Percentiles rank a stretch among this genome's conserved stretches.
Evolutionary conservation across 2,329 filamentous ascomycete species (phyloP).

Genomic region (Alternaria postmessia): DNA sequence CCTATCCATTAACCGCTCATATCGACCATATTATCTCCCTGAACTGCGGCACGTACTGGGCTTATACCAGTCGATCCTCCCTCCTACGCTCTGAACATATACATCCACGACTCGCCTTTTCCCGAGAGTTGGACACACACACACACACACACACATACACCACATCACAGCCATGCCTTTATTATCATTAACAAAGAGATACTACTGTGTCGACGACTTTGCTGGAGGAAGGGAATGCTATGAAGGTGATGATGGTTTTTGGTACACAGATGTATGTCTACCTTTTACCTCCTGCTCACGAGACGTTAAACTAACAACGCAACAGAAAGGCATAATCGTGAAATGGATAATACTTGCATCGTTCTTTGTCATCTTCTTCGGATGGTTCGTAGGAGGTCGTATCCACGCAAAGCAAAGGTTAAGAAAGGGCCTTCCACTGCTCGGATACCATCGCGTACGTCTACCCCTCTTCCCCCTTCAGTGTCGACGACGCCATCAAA

Average conservation of each 20-base stretch:
- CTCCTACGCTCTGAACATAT: neutral
- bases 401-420: constrained; percentile 74
- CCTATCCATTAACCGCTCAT: constrained; percentile 6
- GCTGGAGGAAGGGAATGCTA: constrained; percentile 40
- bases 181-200: constrained; percentile 35
- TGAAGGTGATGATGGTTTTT: constrained; percentile 43
- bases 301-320: constrained; percentile 10
- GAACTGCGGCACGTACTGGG: constrained; percentile 9
- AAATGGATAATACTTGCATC: constrained; percentile 75
- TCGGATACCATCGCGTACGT: constrained; percentile 71
- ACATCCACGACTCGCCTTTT: neutral
- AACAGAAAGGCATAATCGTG: constrained; percentile 68
- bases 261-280: constrained; percentile 42
- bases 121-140: neutral
- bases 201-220: constrained; percentile 37
- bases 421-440: constrained; percentile 69
- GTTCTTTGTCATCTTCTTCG: constrained; percentile 65
- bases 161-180: constrained; percentile 32
- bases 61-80: constrained; percentile 9
- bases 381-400: constrained; percentile 73
- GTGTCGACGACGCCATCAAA: neutral
- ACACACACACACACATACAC: neutral
- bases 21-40: constrained; percentile 4
- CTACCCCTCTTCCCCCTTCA: neutral
- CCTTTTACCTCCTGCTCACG: neutral